These are phyloP conservation scores for Helenozyma rhizophorensis DNA, from an alignment of 805 yeast genomes.

Conservation along the genomic window DNA sequence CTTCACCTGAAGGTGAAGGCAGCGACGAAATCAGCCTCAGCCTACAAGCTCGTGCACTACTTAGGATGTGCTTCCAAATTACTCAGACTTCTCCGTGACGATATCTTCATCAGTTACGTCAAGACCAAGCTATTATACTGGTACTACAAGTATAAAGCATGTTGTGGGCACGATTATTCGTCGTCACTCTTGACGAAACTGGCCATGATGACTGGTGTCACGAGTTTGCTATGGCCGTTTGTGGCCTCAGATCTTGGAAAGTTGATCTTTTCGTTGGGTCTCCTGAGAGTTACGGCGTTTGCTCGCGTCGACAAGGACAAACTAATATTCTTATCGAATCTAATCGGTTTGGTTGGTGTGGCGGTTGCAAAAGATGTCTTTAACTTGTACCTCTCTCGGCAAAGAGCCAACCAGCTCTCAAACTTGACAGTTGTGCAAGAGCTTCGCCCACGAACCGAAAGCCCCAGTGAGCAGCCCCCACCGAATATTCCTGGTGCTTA, in stretches of 20 bases:
- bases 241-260: slow-evolving; percentile 30
- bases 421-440: slow-evolving; percentile 20
- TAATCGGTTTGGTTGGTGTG: slow-evolving; percentile 28
- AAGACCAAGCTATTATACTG: slow-evolving; percentile 10
- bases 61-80: background rate
- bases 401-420: slow-evolving; percentile 27
- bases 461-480: background rate
- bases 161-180: slow-evolving; percentile 33
- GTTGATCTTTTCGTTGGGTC: slow-evolving; percentile 13
- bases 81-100: slow-evolving; percentile 3
- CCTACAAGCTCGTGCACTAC: background rate
- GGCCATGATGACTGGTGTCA: slow-evolving; percentile 21
- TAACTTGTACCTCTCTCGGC: slow-evolving; percentile 25
- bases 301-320: slow-evolving; percentile 12
- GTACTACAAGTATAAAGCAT: slow-evolving; percentile 26
- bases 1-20: slow-evolving; percentile 5
- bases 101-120: slow-evolving; percentile 1
- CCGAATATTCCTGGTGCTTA: slow-evolving; percentile 11
- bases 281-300: slow-evolving; percentile 9
- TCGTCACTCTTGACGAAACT: slow-evolving; percentile 19
- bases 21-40: background rate
- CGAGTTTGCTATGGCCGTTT: slow-evolving; percentile 40
- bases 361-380: slow-evolving; percentile 31
- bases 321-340: slow-evolving; percentile 25
- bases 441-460: background rate